Evolutionary conservation across 352 stramenopile species (phyloP).

Genomic region (Phytopythium litorale): DNA sequence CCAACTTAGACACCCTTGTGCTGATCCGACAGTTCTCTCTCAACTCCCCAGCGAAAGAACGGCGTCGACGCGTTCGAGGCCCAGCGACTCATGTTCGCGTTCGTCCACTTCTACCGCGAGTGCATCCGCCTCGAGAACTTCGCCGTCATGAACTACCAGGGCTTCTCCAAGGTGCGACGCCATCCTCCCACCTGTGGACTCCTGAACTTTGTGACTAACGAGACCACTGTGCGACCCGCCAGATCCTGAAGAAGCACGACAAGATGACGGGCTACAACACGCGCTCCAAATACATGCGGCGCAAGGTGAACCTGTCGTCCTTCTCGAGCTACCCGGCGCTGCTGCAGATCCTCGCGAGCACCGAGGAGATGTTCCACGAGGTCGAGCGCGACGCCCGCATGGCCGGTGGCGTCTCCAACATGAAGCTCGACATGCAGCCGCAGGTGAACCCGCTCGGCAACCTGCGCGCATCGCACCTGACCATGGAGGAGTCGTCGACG

Average conservation of each 20-base stretch:
- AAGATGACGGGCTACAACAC: slow-evolving; percentile 86
- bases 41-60: slow-evolving; percentile 21
- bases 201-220: not conserved
- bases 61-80: slow-evolving; percentile 35
- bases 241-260: slow-evolving; percentile 85
- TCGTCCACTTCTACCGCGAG: slow-evolving; percentile 82
- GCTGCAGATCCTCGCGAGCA: slow-evolving; percentile 72
- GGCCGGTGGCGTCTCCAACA: slow-evolving; percentile 40
- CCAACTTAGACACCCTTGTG: not conserved
- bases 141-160: slow-evolving; percentile 83
- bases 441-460: slow-evolving; percentile 13
- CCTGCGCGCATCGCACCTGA: slow-evolving; percentile 6
- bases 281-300: slow-evolving; percentile 81
- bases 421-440: slow-evolving; percentile 46
- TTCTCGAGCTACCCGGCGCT: slow-evolving; percentile 77
- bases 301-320: slow-evolving; percentile 72
- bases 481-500: slow-evolving; percentile 25
- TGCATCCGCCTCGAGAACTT: slow-evolving; percentile 83
- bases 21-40: not conserved
- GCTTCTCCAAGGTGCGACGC: slow-evolving; percentile 69
- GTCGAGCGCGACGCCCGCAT: slow-evolving; percentile 60
- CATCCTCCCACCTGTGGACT: not conserved
- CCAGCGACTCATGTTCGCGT: slow-evolving; percentile 76
- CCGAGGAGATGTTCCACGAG: slow-evolving; percentile 77
- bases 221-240: not conserved